Evolutionary conservation across 2,329 filamentous ascomycete genomes (phyloP).

Genomic region (Fusarium lateritium): DNA sequence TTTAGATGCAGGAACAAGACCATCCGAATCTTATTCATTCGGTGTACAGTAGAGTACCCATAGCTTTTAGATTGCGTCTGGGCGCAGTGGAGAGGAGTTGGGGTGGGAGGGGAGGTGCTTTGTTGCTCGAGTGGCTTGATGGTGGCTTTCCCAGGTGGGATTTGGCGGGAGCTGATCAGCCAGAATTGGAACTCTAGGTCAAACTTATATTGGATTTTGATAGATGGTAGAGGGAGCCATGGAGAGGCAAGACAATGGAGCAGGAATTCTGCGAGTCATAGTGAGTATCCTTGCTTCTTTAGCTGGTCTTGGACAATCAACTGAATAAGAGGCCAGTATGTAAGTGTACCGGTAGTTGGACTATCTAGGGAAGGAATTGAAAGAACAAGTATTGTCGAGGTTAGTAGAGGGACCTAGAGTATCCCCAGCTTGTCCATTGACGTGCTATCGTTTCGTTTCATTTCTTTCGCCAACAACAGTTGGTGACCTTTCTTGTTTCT

Average conservation of each 20-base stretch:
- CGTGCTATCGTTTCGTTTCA: conserved; percentile 29
- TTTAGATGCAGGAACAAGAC: conserved; percentile 1
- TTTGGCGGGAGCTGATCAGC: conserved; percentile 15
- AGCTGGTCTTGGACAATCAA: not conserved
- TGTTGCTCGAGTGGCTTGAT: conserved; percentile 22
- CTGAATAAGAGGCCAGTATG: too few species aligned
- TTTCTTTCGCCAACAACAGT: conserved; percentile 15
- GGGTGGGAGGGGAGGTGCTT: conserved; percentile 5
- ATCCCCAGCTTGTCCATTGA: too few species aligned
- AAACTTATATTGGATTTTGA: conserved; percentile 16
- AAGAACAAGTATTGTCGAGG: too few species aligned
- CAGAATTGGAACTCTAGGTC: conserved; percentile 18
- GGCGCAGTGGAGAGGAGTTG: conserved; percentile 13
- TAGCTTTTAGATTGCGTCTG: conserved; percentile 12
- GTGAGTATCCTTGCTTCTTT: not conserved
- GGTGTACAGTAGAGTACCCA: too few species aligned
- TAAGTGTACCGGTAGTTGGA: too few species aligned
- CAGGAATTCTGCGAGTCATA: conserved; percentile 11
- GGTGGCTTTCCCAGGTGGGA: conserved; percentile 16
- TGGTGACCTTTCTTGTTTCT: not conserved
- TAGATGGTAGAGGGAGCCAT: not conserved
- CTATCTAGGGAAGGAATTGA: too few species aligned
- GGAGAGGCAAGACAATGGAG: not conserved
- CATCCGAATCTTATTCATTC: not conserved
- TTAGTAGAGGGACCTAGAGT: too few species aligned